Percentiles rank a stretch among this genome's conserved stretches.
phyloP scores from a whole-genome alignment of 1,139 yeast species.

The Suhomyces bribrorum region DNA sequence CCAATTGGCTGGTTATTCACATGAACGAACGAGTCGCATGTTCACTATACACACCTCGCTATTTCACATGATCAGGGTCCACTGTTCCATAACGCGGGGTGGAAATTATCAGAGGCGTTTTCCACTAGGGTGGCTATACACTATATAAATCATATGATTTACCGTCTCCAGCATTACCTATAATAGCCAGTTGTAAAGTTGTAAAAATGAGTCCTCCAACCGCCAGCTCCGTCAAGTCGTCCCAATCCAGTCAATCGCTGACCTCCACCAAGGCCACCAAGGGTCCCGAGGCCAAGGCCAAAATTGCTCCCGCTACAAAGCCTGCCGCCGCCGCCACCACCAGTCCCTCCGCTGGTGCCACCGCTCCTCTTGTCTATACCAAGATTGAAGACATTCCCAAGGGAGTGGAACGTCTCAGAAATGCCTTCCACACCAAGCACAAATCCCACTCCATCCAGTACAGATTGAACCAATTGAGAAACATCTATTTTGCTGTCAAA shows the following conservation, averaged over 20 bases:
- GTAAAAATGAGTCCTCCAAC: constrained; percentile 7
- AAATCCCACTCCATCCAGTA: constrained; percentile 57
- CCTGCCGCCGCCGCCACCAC: not conserved
- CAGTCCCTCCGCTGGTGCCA: not conserved
- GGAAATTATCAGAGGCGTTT: too few species aligned
- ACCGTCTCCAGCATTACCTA: too few species aligned
- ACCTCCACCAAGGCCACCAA: not conserved
- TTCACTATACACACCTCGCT: too few species aligned
- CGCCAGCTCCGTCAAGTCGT: constrained; percentile 1
- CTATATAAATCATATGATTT: too few species aligned
- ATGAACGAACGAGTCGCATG: too few species aligned
- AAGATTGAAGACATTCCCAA: constrained; percentile 51
- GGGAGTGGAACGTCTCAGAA: constrained; percentile 44
- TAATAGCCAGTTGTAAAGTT: too few species aligned
- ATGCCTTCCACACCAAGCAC: constrained; percentile 47
- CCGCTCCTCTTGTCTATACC: constrained; percentile 35
- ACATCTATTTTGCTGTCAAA: constrained; percentile 62
- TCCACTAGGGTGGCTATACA: too few species aligned
- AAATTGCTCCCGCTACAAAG: not conserved
- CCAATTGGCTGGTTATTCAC: too few species aligned
- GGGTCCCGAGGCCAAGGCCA: not conserved
- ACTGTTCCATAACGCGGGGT: too few species aligned
- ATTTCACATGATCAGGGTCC: too few species aligned
- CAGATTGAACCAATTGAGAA: constrained; percentile 65
- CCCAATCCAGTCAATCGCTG: not conserved